Percentiles rank a stretch among this genome's conserved stretches.
Evolutionary conservation across 306 rosid genomes (phyloP).

Genomic region (Gastrolobium villosum): DNA sequence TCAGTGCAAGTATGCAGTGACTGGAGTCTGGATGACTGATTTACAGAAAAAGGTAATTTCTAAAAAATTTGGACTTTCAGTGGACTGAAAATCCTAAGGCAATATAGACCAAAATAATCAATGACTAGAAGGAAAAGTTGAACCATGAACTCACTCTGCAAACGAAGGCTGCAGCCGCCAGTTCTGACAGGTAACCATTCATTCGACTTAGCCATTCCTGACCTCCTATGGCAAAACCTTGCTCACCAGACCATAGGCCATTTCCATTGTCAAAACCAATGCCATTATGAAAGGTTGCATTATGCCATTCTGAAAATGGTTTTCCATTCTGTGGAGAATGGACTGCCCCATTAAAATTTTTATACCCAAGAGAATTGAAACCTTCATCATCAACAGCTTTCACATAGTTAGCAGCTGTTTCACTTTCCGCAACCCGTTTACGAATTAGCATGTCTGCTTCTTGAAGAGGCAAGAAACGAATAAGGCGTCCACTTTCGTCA

Average conservation of each 20-base stretch:
- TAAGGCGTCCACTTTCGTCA: conserved; percentile 71
- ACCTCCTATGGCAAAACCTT: conserved; percentile 82
- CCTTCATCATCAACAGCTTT: conserved; percentile 69
- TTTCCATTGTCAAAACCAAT: conserved; percentile 79
- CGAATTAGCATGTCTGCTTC: conserved; percentile 82
- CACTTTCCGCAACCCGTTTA: conserved; percentile 75
- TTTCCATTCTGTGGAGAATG: conserved; percentile 54
- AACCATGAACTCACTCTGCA: conserved; percentile 67
- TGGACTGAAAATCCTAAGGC: not conserved
- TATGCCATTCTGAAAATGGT: conserved; percentile 38
- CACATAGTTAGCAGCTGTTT: conserved; percentile 81
- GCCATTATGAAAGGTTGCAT: conserved; percentile 67
- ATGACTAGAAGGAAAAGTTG: not conserved
- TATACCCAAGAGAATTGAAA: conserved; percentile 45
- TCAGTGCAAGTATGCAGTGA: not conserved
- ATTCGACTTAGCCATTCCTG: conserved; percentile 69
- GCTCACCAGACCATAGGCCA: conserved; percentile 75
- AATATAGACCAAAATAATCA: not conserved
- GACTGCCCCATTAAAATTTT: conserved; percentile 43
- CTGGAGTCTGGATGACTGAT: not conserved
- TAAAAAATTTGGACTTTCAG: not conserved
- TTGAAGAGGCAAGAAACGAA: conserved; percentile 76
- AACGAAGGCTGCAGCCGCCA: conserved; percentile 91
- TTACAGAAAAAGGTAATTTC: not conserved
- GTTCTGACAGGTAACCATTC: conserved; percentile 84